These are phyloP conservation scores for Zymoseptoria tritici DNA, from an alignment of 2,329 filamentous ascomycete species.

Conservation along the genomic window DNA sequence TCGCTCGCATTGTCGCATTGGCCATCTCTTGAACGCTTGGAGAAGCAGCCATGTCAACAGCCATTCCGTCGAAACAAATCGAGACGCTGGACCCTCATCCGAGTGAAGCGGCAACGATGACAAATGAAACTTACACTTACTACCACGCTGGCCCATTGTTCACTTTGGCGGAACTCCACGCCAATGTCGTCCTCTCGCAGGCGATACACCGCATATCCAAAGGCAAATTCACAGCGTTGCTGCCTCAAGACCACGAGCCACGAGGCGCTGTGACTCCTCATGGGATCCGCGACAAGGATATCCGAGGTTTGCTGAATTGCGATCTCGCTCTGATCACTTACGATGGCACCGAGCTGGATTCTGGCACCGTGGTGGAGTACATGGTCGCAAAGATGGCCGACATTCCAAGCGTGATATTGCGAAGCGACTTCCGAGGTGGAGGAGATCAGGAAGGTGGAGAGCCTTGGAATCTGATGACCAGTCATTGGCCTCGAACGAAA, in stretches of 20 bases:
- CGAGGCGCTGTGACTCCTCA: slow-evolving; percentile 11
- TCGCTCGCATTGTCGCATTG: too few relatives aligned
- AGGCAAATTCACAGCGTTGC: slow-evolving; percentile 7
- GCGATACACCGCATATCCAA: slow-evolving; percentile 5
- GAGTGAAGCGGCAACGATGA: neutral
- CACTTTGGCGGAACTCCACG: slow-evolving; percentile 9
- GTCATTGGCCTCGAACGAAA: slow-evolving; percentile 11
- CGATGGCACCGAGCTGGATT: slow-evolving; percentile 13
- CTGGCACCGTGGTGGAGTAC: slow-evolving; percentile 14
- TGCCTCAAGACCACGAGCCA: slow-evolving; percentile 13
- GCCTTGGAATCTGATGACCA: slow-evolving; percentile 14
- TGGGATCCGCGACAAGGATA: slow-evolving; percentile 14
- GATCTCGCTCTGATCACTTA: slow-evolving; percentile 12
- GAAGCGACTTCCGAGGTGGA: slow-evolving; percentile 11
- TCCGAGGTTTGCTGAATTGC: slow-evolving; percentile 9
- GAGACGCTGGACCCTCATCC: neutral
- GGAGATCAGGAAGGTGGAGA: slow-evolving; percentile 11
- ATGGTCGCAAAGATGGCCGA: slow-evolving; percentile 14
- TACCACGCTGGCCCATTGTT: slow-evolving; percentile 15
- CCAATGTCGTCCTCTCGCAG: slow-evolving; percentile 10
- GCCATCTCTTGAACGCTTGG: neutral
- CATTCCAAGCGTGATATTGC: slow-evolving; percentile 10
- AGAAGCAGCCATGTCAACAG: neutral
- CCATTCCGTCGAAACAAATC: too few relatives aligned
- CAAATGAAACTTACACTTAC: slow-evolving; percentile 6